Conservation (phyloP, 306 rosid species). For the Amphicarpaea edgeworthii region DNA sequence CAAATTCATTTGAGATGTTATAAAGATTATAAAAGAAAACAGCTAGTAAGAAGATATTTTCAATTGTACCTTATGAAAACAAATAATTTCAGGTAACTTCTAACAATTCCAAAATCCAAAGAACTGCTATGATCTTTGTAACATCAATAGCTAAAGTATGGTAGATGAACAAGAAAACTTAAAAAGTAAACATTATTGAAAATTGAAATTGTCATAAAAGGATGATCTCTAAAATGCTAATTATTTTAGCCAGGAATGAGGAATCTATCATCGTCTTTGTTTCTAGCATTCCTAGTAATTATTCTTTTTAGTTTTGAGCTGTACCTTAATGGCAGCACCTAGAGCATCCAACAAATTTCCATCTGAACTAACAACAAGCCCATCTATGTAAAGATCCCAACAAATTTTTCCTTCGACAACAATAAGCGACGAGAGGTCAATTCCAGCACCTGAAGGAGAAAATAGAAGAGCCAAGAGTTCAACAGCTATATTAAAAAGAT, state of each 20-base stretch:
- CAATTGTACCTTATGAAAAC: constrained; percentile 13
- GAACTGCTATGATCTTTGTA: neutral
- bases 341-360: constrained; percentile 90
- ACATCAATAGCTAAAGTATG: constrained; percentile 17
- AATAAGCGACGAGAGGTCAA: constrained; percentile 74
- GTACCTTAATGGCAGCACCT: constrained; percentile 93
- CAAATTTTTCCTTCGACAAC: constrained; percentile 85
- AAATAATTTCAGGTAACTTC: constrained; percentile 12
- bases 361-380: constrained; percentile 85
- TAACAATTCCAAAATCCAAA: constrained; percentile 9
- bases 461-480: neutral
- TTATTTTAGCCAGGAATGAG: neutral
- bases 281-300: constrained; percentile 20
- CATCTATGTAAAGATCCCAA: constrained; percentile 93
- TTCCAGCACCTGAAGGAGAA: constrained; percentile 75
- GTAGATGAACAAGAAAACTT: too few species aligned
- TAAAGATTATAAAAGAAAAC: constrained; percentile 18
- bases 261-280: neutral
- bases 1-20: constrained; percentile 9
- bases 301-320: neutral
- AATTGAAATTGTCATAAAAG: neutral
- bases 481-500: constrained; percentile 18
- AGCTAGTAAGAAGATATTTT: constrained; percentile 7
- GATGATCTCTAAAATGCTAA: constrained; percentile 19
- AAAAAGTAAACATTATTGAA: neutral